These are phyloP conservation scores for Pestalotiopsis sp. DNA, from an alignment of 2,329 filamentous ascomycete genomes.

Conservation along the genomic window DNA sequence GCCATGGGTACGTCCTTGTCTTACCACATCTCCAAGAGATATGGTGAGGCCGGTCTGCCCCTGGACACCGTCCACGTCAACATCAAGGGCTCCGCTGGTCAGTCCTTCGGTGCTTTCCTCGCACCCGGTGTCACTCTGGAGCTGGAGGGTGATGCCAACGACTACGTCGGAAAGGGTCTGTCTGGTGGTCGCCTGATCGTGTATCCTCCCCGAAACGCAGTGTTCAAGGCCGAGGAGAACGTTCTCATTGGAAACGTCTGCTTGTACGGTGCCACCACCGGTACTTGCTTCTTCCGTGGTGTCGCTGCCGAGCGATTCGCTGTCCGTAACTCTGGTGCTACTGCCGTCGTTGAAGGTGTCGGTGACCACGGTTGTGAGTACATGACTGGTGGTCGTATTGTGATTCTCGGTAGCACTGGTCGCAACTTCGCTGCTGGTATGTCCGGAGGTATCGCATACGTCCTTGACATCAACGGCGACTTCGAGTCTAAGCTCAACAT, in stretches of 20 bases:
- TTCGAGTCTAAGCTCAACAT: conserved; percentile 93
- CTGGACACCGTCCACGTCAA: conserved; percentile 95
- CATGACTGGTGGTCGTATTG: conserved; percentile 93
- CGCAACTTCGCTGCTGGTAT: conserved; percentile 98
- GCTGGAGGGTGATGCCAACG: conserved; percentile 92
- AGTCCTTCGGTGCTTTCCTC: conserved; percentile 94
- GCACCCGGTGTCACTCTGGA: conserved; percentile 92
- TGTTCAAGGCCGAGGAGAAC: conserved; percentile 96
- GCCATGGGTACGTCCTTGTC: conserved; percentile 91
- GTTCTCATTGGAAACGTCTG: conserved; percentile 92
- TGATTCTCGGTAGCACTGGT: conserved; percentile 84
- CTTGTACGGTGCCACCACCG: conserved; percentile 88
- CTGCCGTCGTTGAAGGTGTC: conserved; percentile 92
- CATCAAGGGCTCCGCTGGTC: conserved; percentile 92
- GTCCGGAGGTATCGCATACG: conserved; percentile 96
- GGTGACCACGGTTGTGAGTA: conserved; percentile 98
- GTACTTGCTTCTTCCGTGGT: conserved; percentile 95
- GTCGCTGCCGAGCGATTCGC: conserved; percentile 95
- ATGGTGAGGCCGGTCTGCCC: conserved; percentile 84
- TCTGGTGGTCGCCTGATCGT: conserved; percentile 91
- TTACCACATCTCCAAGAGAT: conserved; percentile 92
- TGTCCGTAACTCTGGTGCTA: conserved; percentile 93
- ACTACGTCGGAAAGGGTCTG: conserved; percentile 94
- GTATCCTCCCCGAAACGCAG: conserved; percentile 85
- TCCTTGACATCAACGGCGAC: conserved; percentile 86